A percentile compares a stretch with the other conserved stretches of the same genome.
phyloP scores from a whole-genome alignment of 306 rosid genomes.

The Betula pendula region DNA sequence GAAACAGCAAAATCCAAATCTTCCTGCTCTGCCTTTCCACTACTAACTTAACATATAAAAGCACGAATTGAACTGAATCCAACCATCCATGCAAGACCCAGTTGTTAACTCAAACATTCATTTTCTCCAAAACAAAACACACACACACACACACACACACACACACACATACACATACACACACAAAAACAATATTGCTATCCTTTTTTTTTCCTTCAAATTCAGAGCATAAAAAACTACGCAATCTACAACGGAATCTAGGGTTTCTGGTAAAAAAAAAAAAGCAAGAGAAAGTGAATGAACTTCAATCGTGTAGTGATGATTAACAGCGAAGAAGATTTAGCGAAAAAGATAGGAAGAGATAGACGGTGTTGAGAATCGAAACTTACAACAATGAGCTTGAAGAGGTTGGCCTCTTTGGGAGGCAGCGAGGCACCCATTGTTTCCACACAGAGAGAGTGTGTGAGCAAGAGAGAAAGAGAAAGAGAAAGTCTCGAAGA shows the following conservation, averaged over 20 bases:
- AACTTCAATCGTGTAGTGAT: constrained; percentile 29
- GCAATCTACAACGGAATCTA: constrained; percentile 32
- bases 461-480: neutral
- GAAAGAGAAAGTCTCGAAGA: constrained; percentile 8
- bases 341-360: neutral
- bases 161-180: too few relatives aligned
- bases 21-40: neutral
- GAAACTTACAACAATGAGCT: constrained; percentile 93
- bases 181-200: constrained; percentile 9
- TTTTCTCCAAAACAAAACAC: neutral
- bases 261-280: constrained; percentile 43
- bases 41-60: neutral
- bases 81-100: constrained; percentile 7
- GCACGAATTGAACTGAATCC: neutral
- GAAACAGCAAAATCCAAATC: constrained; percentile 9
- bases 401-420: constrained; percentile 95
- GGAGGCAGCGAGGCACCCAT: constrained; percentile 96
- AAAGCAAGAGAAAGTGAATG: constrained; percentile 23
- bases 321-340: constrained; percentile 3
- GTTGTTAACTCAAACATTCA: neutral
- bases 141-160: too few relatives aligned
- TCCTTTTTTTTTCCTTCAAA: neutral
- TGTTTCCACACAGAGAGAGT: constrained; percentile 31
- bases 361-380: constrained; percentile 17
- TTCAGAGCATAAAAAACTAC: neutral